phyloP scores from a whole-genome alignment of 2,329 filamentous ascomycete species.

The Uncinocarpus reesii region DNA sequence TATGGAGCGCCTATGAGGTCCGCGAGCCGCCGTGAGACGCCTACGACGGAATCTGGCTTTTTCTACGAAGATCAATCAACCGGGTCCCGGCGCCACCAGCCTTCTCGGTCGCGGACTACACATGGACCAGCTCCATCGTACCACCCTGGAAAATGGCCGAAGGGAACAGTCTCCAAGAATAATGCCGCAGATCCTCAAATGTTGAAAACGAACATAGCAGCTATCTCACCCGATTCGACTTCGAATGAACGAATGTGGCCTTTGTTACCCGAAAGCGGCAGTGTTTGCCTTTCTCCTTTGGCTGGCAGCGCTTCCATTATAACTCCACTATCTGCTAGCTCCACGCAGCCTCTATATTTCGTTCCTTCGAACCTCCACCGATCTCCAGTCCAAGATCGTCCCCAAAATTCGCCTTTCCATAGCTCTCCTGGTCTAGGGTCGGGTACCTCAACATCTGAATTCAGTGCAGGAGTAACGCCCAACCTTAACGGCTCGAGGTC shows the following conservation, averaged over 20 bases:
- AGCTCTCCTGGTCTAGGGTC: conserved; percentile 4
- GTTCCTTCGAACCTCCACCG: conserved; percentile 7
- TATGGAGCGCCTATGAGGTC: background rate
- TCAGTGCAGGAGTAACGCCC: background rate
- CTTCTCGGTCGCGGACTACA: background rate
- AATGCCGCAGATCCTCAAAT: background rate
- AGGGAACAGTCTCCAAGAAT: conserved; percentile 3
- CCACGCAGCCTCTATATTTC: conserved; percentile 18
- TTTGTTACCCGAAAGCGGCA: background rate
- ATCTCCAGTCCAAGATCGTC: background rate
- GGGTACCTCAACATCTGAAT: background rate
- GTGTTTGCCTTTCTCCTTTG: conserved; percentile 3
- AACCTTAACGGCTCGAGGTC: background rate
- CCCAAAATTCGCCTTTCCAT: background rate
- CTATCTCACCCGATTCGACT: conserved; percentile 7
- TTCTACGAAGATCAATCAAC: background rate
- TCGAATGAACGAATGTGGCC: background rate
- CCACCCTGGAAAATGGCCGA: background rate
- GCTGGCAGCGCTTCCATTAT: conserved; percentile 17
- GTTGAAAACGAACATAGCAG: background rate
- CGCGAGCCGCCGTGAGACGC: background rate
- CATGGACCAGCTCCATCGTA: background rate
- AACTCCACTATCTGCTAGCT: conserved; percentile 20
- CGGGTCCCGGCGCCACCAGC: background rate
- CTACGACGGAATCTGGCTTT: background rate